These are phyloP conservation scores for Endotrypanum monterogeii DNA, from an alignment of 208 protist genomes.

Conservation along the genomic window DNA sequence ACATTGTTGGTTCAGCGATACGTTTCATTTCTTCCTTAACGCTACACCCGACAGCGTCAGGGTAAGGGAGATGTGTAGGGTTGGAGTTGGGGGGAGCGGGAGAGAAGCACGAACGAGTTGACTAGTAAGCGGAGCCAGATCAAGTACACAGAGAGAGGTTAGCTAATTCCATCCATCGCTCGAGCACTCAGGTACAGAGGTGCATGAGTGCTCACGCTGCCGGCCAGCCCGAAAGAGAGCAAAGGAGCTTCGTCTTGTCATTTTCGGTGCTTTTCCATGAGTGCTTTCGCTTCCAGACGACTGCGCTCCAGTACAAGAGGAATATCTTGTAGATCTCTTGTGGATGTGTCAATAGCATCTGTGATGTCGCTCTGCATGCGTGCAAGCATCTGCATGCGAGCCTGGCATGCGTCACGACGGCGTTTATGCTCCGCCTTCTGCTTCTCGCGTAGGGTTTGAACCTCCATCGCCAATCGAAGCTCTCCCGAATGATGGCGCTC, in stretches of 20 bases:
- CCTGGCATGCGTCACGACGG: constrained; percentile 32
- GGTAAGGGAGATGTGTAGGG: too few relatives aligned
- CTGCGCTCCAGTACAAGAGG: constrained; percentile 20
- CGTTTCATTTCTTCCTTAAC: too few relatives aligned
- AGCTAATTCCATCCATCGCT: neutral
- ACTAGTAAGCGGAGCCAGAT: neutral
- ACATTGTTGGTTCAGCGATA: neutral
- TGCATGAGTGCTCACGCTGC: too few relatives aligned
- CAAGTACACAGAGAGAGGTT: neutral
- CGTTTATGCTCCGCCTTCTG: constrained; percentile 47
- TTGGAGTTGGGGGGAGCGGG: too few relatives aligned
- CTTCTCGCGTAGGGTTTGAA: constrained; percentile 37
- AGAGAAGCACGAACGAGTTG: too few relatives aligned
- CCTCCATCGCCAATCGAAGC: constrained; percentile 45
- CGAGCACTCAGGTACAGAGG: neutral
- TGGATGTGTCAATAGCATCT: constrained; percentile 31
- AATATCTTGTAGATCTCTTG: constrained; percentile 19
- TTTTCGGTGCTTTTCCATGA: constrained; percentile 11
- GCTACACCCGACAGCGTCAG: too few relatives aligned
- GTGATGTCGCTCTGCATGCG: constrained; percentile 44
- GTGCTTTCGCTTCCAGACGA: constrained; percentile 14
- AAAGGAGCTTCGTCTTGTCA: neutral
- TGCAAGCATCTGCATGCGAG: constrained; percentile 38
- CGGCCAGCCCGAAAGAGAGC: neutral
- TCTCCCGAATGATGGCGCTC: constrained; percentile 38